Evolutionary conservation across 2,329 filamentous ascomycete species (phyloP).

Genomic region (Fusarium sp.): DNA sequence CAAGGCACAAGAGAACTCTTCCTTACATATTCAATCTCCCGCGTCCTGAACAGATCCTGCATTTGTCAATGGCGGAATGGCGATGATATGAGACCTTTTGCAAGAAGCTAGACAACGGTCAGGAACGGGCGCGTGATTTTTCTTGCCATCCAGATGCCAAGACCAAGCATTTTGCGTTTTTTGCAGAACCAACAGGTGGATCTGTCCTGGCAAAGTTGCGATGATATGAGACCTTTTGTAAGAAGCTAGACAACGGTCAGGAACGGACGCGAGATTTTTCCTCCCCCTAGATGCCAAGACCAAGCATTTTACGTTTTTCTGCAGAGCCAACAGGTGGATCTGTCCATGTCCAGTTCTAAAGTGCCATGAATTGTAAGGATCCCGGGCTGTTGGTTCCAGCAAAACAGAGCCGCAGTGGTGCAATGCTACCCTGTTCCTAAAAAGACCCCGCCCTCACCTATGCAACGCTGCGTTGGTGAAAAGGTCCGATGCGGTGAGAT

Average conservation of each 20-base stretch:
- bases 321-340: not conserved
- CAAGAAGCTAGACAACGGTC: not conserved
- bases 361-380: not conserved
- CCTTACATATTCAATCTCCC: not conserved
- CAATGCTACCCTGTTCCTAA: not conserved
- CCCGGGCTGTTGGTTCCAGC: not conserved
- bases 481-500: not conserved
- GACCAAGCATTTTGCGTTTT: not conserved
- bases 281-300: not conserved
- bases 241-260: not conserved
- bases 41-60: not conserved
- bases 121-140: not conserved
- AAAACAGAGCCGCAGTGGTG: not conserved
- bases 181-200: not conserved
- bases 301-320: not conserved
- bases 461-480: not conserved
- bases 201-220: not conserved
- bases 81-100: not conserved
- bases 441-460: not conserved
- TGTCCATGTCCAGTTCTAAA: not conserved
- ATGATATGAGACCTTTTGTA: not conserved
- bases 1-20: not conserved
- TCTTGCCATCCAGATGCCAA: not conserved
- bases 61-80: not conserved
- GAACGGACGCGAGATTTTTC: not conserved